These are phyloP conservation scores for Huiozyma sinensis DNA, from an alignment of 805 yeast genomes.

Conservation along the genomic window DNA sequence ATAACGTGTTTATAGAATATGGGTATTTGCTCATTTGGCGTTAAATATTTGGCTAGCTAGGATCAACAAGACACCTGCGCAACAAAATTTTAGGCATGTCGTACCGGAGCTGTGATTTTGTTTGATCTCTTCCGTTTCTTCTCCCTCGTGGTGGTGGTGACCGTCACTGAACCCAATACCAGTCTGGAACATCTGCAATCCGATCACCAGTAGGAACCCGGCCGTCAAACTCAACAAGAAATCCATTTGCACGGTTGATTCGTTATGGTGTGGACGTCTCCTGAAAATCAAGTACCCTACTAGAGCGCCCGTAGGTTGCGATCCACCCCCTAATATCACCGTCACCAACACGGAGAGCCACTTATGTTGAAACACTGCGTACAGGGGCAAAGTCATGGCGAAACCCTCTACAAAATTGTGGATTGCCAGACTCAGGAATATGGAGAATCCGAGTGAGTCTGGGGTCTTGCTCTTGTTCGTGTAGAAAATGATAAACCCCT, in stretches of 20 bases:
- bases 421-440: slow-evolving; percentile 73
- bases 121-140: slow-evolving; percentile 14
- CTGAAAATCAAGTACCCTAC: slow-evolving; percentile 46
- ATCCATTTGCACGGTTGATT: slow-evolving; percentile 26
- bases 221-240: slow-evolving; percentile 60
- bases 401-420: slow-evolving; percentile 94
- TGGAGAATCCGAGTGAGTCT: slow-evolving; percentile 56
- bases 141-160: slow-evolving; percentile 32
- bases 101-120: slow-evolving; percentile 26
- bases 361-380: slow-evolving; percentile 58
- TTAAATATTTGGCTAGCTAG: slow-evolving; percentile 12
- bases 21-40: neutral
- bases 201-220: slow-evolving; percentile 76
- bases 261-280: slow-evolving; percentile 27
- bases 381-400: slow-evolving; percentile 84
- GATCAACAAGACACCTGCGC: slow-evolving; percentile 25
- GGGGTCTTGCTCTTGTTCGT: slow-evolving; percentile 37
- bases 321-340: slow-evolving; percentile 63
- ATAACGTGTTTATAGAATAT: neutral
- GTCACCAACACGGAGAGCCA: slow-evolving; percentile 54
- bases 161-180: slow-evolving; percentile 72
- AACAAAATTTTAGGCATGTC: slow-evolving; percentile 27
- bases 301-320: slow-evolving; percentile 86
- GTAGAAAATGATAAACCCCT: slow-evolving; percentile 76
- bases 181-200: slow-evolving; percentile 76